These are phyloP conservation scores for Neospermospora avenae DNA, from an alignment of 2,329 filamentous ascomycete genomes.

Conservation along the genomic window DNA sequence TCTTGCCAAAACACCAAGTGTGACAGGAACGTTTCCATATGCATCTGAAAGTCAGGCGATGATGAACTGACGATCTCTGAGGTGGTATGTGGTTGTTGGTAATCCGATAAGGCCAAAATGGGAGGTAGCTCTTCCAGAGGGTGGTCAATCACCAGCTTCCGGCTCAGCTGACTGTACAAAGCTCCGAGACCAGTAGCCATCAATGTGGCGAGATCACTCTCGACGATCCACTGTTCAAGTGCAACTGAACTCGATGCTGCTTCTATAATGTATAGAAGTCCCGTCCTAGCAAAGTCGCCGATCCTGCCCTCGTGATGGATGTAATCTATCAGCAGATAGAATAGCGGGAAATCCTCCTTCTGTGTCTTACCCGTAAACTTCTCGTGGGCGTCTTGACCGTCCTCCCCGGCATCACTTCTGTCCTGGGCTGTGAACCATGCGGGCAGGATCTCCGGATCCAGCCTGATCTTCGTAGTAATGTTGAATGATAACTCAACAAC, in stretches of 20 bases:
- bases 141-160: constrained; percentile 79
- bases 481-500: constrained; percentile 94
- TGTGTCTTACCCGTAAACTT: constrained; percentile 82
- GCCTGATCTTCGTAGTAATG: constrained; percentile 90
- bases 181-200: constrained; percentile 95
- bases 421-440: constrained; percentile 79
- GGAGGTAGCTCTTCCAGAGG: constrained; percentile 72
- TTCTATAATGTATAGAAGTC: constrained; percentile 92
- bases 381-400: constrained; percentile 48
- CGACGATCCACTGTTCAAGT: constrained; percentile 93
- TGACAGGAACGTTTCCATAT: constrained; percentile 89
- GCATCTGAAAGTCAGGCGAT: constrained; percentile 72
- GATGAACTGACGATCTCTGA: constrained; percentile 72
- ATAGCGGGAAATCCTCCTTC: constrained; percentile 90
- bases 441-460: constrained; percentile 80
- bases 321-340: constrained; percentile 93
- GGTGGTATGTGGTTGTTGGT: constrained; percentile 67
- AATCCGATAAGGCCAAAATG: constrained; percentile 86
- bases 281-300: constrained; percentile 93
- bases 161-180: constrained; percentile 62
- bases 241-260: constrained; percentile 78
- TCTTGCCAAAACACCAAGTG: constrained; percentile 98
- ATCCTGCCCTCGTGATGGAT: constrained; percentile 94
- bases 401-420: constrained; percentile 32
- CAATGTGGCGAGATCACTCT: constrained; percentile 90